phyloP scores from a whole-genome alignment of 352 stramenopile species.

The Pythium apleroticum region DNA sequence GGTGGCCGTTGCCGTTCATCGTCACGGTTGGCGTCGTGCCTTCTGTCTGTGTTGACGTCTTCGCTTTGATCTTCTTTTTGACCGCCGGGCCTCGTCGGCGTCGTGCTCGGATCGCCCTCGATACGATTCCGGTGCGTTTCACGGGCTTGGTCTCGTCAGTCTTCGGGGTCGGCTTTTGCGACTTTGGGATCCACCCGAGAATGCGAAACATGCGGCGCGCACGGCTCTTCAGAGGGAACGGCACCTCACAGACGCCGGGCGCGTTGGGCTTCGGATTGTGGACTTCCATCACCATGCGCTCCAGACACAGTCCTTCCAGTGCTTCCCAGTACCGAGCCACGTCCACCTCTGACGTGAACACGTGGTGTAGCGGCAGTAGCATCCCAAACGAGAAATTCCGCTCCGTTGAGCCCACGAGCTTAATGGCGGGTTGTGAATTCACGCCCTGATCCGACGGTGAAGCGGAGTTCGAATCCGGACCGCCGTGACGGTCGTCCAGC shows the following conservation, averaged over 20 bases:
- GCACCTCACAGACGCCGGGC: slow-evolving; percentile 54
- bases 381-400: slow-evolving; percentile 70
- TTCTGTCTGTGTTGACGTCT: slow-evolving; percentile 3
- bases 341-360: slow-evolving; percentile 38
- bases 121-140: slow-evolving; percentile 67
- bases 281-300: slow-evolving; percentile 83
- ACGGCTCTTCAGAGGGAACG: slow-evolving; percentile 59
- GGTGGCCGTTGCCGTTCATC: background rate
- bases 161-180: slow-evolving; percentile 43
- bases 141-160: slow-evolving; percentile 13
- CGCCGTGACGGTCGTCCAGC: slow-evolving; percentile 37
- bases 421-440: slow-evolving; percentile 36
- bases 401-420: slow-evolving; percentile 61
- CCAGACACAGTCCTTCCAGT: slow-evolving; percentile 74
- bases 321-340: slow-evolving; percentile 77
- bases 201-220: slow-evolving; percentile 68
- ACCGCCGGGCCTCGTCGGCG: slow-evolving; percentile 10
- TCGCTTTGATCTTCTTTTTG: slow-evolving; percentile 25
- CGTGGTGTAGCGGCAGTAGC: slow-evolving; percentile 56
- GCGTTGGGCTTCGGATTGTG: slow-evolving; percentile 50
- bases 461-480: slow-evolving; percentile 1
- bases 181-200: slow-evolving; percentile 72
- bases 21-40: background rate
- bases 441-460: slow-evolving; percentile 16
- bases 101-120: slow-evolving; percentile 39